phyloP scores from a whole-genome alignment of 2,329 filamentous ascomycete species.

The Cladophialophora yegresii region DNA sequence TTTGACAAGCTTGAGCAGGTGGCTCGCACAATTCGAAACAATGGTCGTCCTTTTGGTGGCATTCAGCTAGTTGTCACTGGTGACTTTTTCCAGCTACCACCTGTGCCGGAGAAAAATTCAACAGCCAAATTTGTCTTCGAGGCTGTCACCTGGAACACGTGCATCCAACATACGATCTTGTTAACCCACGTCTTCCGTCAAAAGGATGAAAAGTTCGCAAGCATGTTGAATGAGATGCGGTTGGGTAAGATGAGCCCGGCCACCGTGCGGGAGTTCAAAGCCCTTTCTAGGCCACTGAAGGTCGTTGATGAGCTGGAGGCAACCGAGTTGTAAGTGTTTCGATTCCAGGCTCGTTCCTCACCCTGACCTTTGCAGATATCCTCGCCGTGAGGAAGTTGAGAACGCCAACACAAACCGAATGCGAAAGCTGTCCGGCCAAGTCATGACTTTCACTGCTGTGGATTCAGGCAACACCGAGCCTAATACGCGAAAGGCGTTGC shows the following conservation, averaged over 20 bases:
- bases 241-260: conserved; percentile 75
- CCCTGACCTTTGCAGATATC: conserved; percentile 60
- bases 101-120: conserved; percentile 76
- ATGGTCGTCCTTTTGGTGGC: conserved; percentile 88
- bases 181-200: conserved; percentile 96
- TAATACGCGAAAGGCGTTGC: conserved; percentile 70
- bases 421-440: conserved; percentile 67
- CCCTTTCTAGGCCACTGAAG: conserved; percentile 68
- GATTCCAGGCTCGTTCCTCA: background rate
- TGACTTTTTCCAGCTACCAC: conserved; percentile 96
- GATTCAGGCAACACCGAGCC: conserved; percentile 74
- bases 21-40: conserved; percentile 81
- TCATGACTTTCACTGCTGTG: conserved; percentile 67
- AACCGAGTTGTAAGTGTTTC: conserved; percentile 69
- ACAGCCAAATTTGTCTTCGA: conserved; percentile 90
- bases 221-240: conserved; percentile 97
- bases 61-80: conserved; percentile 95
- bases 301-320: conserved; percentile 76
- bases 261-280: conserved; percentile 75
- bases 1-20: conserved; percentile 95
- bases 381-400: conserved; percentile 87
- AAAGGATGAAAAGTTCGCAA: conserved; percentile 83
- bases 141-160: conserved; percentile 85
- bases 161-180: conserved; percentile 92
- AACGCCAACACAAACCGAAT: conserved; percentile 77